Evolutionary conservation across 2,329 filamentous ascomycete species (phyloP).

Genomic region (Fonsecaea monophora): DNA sequence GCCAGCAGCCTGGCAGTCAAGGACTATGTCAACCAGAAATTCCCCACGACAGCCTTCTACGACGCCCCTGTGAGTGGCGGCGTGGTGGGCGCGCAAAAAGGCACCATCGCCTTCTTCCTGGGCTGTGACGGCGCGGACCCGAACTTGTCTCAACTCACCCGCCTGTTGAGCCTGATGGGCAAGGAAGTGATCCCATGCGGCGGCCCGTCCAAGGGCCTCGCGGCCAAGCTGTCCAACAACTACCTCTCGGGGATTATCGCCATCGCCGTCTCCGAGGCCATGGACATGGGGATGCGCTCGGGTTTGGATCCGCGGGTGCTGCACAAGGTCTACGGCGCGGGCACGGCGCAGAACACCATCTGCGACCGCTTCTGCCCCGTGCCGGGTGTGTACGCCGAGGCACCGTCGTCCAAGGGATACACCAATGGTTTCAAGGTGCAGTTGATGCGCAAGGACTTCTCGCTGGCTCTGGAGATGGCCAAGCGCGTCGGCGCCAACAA

Average conservation of each 20-base stretch:
- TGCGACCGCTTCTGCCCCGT: constrained; percentile 61
- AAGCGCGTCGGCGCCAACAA: constrained; percentile 58
- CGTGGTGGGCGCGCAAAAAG: constrained; percentile 58
- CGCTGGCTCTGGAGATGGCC: constrained; percentile 63
- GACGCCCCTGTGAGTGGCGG: constrained; percentile 63
- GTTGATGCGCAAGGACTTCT: constrained; percentile 67
- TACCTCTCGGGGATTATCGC: constrained; percentile 66
- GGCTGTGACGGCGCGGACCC: constrained; percentile 56
- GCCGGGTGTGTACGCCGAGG: constrained; percentile 57
- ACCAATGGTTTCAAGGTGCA: constrained; percentile 65
- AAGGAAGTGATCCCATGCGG: constrained; percentile 61
- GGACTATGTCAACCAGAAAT: constrained; percentile 31
- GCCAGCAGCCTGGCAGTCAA: constrained; percentile 47
- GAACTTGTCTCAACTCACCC: constrained; percentile 52
- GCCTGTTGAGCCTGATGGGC: constrained; percentile 61
- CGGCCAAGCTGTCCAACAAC: constrained; percentile 68
- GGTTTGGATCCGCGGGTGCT: constrained; percentile 63
- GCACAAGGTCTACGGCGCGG: constrained; percentile 58
- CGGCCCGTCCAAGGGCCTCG: constrained; percentile 61
- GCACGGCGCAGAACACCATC: constrained; percentile 61
- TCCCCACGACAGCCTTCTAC: constrained; percentile 54
- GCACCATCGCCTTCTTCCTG: constrained; percentile 63
- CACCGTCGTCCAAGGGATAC: constrained; percentile 58
- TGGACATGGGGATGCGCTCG: constrained; percentile 66
- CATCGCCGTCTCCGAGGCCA: constrained; percentile 64